Evolutionary conservation across 495 filamentous ascomycete species (phyloP), one percentile per base, ranked within the genome.

Genomic region (Penicillium lagena): DNA sequence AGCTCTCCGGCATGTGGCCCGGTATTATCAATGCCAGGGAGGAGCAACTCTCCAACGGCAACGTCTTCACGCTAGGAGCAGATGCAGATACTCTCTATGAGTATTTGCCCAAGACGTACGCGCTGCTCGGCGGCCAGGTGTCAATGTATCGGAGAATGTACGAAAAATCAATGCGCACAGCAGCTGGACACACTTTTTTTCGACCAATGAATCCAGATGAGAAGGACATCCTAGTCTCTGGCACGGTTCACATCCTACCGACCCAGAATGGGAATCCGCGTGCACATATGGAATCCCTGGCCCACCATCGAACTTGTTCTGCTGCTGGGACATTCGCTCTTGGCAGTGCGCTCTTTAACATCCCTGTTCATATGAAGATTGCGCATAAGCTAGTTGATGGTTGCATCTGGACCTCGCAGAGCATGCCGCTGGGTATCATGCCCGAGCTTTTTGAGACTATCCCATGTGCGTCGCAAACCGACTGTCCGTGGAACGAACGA

Each of bases 261-360:
- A 43, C 43, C 7, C 36, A 50, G 12, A 50, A 51, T 29, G 45
- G 44, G 4, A 51, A 58, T 14, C 13, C 36, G 12, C 46, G 49
- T 10, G 42, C 59, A 13, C 42, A 50, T 11, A 43, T 67, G 12
- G 65, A 74, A 37, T 37, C 65, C 0, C 46, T 64, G 46, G 62
- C 55, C 12, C 71, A 73, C 7, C 85, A 90, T 67, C 70, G 88
- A 28, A 81, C 82, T 13, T 95, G 89, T 56, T 94, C 93, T 55
- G 72, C 82, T n/a, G 89, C 89, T 7, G 89, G 87, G 35, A 90
- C 93, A 85, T 81, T 90, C 43, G 89, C 77, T 2, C 71, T 95
- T 51, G 86, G 81, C 12, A 82, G 82, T 14, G 82, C 82, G 50
- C 72, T 89, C 30, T 90, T 90, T 49, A 68, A 75, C 8, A 72